phyloP scores from a whole-genome alignment of 176 grass and related monocot species.

The Elymus sibiricus region DNA sequence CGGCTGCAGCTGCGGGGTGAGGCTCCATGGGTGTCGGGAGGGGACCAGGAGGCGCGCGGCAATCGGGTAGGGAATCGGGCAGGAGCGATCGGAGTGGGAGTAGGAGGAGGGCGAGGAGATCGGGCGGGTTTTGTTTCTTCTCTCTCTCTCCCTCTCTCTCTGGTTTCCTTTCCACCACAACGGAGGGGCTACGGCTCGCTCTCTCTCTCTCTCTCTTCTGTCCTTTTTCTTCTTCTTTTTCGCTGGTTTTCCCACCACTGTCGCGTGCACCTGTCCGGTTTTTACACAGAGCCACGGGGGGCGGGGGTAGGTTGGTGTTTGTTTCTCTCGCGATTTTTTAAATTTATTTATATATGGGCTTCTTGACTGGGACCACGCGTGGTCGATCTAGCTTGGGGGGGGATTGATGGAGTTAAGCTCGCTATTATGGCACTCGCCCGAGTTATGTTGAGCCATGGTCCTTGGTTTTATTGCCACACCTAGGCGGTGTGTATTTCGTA shows the following conservation, averaged over 20 bases:
- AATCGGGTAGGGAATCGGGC: slow-evolving; percentile 14
- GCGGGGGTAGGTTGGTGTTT: not conserved
- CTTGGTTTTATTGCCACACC: not conserved
- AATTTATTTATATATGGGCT: not conserved
- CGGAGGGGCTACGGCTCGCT: slow-evolving; percentile 35
- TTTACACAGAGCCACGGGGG: slow-evolving; percentile 6
- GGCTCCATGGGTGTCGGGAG: slow-evolving; percentile 35
- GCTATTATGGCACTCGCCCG: not conserved
- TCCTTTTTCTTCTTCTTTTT: not conserved
- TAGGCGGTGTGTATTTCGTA: not conserved
- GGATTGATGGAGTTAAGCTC: slow-evolving; percentile 11
- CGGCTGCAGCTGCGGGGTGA: slow-evolving; percentile 1
- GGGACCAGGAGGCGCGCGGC: slow-evolving; percentile 11
- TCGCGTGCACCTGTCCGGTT: slow-evolving; percentile 32
- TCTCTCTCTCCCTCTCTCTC: slow-evolving; percentile 1
- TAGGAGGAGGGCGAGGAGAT: slow-evolving; percentile 41
- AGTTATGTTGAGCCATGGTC: not conserved
- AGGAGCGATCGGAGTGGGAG: slow-evolving; percentile 32
- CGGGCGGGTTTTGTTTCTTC: slow-evolving; percentile 16
- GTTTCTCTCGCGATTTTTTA: not conserved
- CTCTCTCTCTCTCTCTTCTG: not conserved
- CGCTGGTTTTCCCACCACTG: slow-evolving; percentile 28
- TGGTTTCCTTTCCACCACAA: slow-evolving; percentile 35
- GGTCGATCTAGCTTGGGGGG: not conserved
- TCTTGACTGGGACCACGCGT: not conserved